Conservation (phyloP, 345 rosid species). For the Arabidopsis suecica region DNA sequence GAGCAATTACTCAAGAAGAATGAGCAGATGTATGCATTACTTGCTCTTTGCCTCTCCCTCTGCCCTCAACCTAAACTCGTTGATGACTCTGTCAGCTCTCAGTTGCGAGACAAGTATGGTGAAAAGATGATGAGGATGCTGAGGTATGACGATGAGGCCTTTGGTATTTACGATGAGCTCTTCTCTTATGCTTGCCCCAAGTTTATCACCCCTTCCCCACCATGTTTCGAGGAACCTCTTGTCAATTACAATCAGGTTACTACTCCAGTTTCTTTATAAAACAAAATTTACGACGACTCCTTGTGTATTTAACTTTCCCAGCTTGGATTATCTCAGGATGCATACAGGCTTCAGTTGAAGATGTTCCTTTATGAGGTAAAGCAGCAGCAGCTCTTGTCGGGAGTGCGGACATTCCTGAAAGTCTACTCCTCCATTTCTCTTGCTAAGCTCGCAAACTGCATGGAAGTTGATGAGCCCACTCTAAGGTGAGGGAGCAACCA, state of each 20-base stretch:
- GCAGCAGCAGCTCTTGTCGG: conserved; percentile 88
- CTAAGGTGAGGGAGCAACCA: conserved; percentile 57
- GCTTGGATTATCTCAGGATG: conserved; percentile 62
- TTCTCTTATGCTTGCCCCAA: conserved; percentile 96
- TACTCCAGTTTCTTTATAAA: too few relatives aligned
- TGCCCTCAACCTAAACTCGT: conserved; percentile 93
- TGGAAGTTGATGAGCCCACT: conserved; percentile 95
- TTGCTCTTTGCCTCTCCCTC: conserved; percentile 83
- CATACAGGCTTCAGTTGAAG: conserved; percentile 94
- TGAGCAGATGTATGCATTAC: conserved; percentile 98
- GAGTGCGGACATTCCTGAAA: conserved; percentile 84
- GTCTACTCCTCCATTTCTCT: conserved; percentile 87
- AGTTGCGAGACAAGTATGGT: conserved; percentile 93
- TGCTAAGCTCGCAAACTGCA: conserved; percentile 82
- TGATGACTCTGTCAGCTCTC: conserved; percentile 89
- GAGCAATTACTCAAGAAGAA: conserved; percentile 97
- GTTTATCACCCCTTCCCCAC: conserved; percentile 94
- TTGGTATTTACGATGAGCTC: conserved; percentile 63
- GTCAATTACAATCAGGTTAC: conserved; percentile 89
- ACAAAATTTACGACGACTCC: neutral
- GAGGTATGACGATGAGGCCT: conserved; percentile 90
- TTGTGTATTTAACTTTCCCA: conserved; percentile 16
- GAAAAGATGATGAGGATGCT: conserved; percentile 97
- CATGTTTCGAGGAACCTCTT: conserved; percentile 93
- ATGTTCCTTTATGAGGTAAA: conserved; percentile 91